These are phyloP conservation scores for Paracoccidioides lutzii DNA, from an alignment of 2,329 filamentous ascomycete genomes.

Conservation along the genomic window DNA sequence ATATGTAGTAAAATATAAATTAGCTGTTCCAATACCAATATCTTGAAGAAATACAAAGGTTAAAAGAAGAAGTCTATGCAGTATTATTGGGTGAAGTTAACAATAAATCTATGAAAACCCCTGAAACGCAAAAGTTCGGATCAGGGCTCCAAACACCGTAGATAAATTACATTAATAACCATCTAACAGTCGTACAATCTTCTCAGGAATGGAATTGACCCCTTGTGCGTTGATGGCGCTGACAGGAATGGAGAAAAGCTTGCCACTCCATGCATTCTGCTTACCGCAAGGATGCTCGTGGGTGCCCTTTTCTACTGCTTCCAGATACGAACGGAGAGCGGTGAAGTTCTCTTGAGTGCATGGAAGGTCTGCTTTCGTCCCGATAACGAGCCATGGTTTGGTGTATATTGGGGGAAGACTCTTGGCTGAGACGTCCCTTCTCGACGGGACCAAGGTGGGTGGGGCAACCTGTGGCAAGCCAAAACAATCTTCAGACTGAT, in stretches of 20 bases:
- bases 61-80: too few species aligned
- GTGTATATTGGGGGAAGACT: conserved; percentile 62
- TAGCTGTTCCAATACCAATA: too few species aligned
- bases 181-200: conserved; percentile 31
- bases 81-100: too few species aligned
- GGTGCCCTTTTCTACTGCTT: conserved; percentile 47
- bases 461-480: neutral
- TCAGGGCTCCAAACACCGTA: neutral
- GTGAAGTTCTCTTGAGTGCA: conserved; percentile 67
- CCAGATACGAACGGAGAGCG: conserved; percentile 57
- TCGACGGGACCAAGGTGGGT: conserved; percentile 6
- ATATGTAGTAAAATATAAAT: too few species aligned
- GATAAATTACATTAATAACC: conserved; percentile 8
- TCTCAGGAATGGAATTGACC: conserved; percentile 43
- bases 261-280: conserved; percentile 48
- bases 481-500: conserved; percentile 9
- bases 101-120: too few species aligned
- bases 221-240: conserved; percentile 83
- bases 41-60: too few species aligned
- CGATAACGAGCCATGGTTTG: conserved; percentile 95
- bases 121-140: too few species aligned
- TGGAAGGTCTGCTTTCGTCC: conserved; percentile 78
- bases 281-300: conserved; percentile 63
- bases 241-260: conserved; percentile 59
- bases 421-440: conserved; percentile 28